Percentiles rank a stretch among this genome's conserved stretches.
These are phyloP conservation scores for Pythium myriotylum DNA, from an alignment of 352 stramenopile genomes.

Conservation along the genomic window DNA sequence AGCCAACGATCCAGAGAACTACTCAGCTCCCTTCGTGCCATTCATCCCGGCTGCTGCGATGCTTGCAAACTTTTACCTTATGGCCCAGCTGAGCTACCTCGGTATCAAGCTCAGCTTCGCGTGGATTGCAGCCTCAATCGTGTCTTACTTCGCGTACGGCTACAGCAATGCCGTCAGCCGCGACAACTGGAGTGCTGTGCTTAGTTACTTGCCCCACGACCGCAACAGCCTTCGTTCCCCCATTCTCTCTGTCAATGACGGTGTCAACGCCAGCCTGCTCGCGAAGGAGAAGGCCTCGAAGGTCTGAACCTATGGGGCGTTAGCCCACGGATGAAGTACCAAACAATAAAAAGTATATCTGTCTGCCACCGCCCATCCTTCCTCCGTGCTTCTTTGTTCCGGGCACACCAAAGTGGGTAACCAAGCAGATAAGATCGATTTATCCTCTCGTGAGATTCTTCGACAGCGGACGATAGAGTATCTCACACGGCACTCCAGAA, in stretches of 20 bases:
- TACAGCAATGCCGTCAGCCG: slow-evolving; percentile 65
- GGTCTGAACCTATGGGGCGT: slow-evolving; percentile 13
- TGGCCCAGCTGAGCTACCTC: slow-evolving; percentile 49
- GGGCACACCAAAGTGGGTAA: no score
- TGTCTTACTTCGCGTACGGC: slow-evolving; percentile 82
- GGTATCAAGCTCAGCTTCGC: slow-evolving; percentile 21
- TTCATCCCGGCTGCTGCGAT: slow-evolving; percentile 61
- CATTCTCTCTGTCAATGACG: slow-evolving; percentile 62
- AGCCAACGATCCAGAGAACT: slow-evolving; percentile 43
- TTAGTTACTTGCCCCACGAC: slow-evolving; percentile 53
- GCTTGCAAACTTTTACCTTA: slow-evolving; percentile 69
- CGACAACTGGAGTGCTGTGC: slow-evolving; percentile 54
- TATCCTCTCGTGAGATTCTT: no score
- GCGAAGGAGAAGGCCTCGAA: slow-evolving; percentile 35
- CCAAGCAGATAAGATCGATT: no score
- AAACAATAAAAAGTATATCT: neutral
- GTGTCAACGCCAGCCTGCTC: slow-evolving; percentile 29
- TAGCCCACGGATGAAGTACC: neutral
- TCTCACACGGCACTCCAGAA: no score
- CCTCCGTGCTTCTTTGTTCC: no score
- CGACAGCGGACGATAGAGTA: neutral
- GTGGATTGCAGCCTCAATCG: slow-evolving; percentile 57
- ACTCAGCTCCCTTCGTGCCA: slow-evolving; percentile 63
- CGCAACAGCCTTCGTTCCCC: slow-evolving; percentile 36
- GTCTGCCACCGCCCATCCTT: no score